Conservation (phyloP, 805 yeast genomes). For the Kuraishia piskuri region DNA sequence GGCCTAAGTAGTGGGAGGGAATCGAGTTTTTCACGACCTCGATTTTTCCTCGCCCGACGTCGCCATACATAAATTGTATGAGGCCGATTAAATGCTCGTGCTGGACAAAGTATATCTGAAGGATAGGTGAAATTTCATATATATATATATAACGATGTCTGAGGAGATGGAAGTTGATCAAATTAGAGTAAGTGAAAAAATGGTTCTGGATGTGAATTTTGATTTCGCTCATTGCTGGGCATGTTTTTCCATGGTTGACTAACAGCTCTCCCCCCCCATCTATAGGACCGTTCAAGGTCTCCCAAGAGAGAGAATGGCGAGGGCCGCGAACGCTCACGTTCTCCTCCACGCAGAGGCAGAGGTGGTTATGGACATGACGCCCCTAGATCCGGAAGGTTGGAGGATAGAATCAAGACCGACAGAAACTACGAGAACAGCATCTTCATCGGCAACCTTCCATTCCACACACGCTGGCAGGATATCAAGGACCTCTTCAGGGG, state of each 20-base stretch:
- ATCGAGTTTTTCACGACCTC: not conserved
- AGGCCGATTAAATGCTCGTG: not conserved
- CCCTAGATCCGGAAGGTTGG: not conserved
- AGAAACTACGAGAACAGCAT: constrained; percentile 61
- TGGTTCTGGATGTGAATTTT: no score
- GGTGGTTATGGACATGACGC: not conserved
- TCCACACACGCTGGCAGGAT: constrained; percentile 48
- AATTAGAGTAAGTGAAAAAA: constrained; percentile 44
- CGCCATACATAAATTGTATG: not conserved
- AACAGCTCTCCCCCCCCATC: constrained; percentile 2
- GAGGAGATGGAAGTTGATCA: constrained; percentile 59
- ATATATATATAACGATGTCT: constrained; percentile 26
- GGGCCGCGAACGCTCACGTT: constrained; percentile 21
- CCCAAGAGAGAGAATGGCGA: constrained; percentile 20
- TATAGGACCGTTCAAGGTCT: constrained; percentile 25
- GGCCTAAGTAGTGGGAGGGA: no score
- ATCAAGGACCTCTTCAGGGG: constrained; percentile 50
- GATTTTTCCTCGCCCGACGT: not conserved
- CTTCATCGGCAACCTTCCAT: constrained; percentile 70
- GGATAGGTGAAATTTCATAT: not conserved
- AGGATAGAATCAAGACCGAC: constrained; percentile 6
- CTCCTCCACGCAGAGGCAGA: constrained; percentile 16
- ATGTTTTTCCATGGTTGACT: not conserved
- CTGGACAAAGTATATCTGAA: not conserved
- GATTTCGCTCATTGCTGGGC: no score